These are phyloP conservation scores for Nitzschia palea DNA, from an alignment of 108 stramenopile species.

Conservation along the genomic window DNA sequence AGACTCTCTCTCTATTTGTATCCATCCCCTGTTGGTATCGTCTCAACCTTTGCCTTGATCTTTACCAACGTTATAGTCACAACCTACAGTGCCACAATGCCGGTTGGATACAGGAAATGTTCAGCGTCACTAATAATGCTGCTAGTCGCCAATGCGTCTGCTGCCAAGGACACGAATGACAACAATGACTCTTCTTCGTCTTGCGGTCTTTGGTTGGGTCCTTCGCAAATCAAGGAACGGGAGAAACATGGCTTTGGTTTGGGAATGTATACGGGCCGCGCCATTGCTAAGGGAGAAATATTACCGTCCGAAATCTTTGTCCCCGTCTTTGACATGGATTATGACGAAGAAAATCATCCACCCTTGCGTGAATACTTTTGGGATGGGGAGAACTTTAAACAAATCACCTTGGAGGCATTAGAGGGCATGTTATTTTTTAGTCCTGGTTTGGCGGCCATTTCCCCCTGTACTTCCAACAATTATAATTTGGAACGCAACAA, in stretches of 20 bases:
- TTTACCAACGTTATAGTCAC: too few relatives aligned
- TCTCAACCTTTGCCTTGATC: too few relatives aligned
- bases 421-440: constrained; percentile 37
- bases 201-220: constrained; percentile 57
- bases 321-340: constrained; percentile 10
- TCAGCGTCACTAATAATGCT: too few relatives aligned
- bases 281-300: constrained; percentile 19
- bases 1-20: too few relatives aligned
- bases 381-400: constrained; percentile 24
- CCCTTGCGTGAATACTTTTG: constrained; percentile 51
- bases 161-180: too few relatives aligned
- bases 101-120: too few relatives aligned
- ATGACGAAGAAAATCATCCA: constrained; percentile 21
- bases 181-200: too few relatives aligned
- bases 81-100: too few relatives aligned
- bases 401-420: constrained; percentile 25
- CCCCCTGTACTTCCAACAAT: constrained; percentile 48
- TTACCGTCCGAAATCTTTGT: constrained; percentile 25
- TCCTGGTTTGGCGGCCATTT: constrained; percentile 46
- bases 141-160: too few relatives aligned
- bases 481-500: constrained; percentile 32
- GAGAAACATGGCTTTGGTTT: constrained; percentile 63
- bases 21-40: too few relatives aligned
- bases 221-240: constrained; percentile 51
- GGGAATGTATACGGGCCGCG: constrained; percentile 58